phyloP scores from a whole-genome alignment of 2,329 filamentous ascomycete genomes.

The Fusarium metavorans region DNA sequence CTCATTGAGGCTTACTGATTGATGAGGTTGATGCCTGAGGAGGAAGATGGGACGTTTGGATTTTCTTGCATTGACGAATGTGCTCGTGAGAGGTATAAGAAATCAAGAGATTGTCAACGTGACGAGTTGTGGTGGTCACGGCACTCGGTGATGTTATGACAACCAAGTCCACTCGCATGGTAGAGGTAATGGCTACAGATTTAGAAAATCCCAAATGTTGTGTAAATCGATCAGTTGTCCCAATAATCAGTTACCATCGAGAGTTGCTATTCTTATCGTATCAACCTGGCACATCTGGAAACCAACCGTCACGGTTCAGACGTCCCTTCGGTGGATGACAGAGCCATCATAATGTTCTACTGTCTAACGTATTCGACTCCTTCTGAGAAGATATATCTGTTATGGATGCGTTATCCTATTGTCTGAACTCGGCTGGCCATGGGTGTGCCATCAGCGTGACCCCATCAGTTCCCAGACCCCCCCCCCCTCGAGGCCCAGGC shows the following conservation, averaged over 20 bases:
- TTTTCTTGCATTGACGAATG: not conserved
- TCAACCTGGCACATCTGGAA: not conserved
- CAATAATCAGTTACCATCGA: not conserved
- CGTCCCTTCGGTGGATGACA: not conserved
- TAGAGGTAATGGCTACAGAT: not conserved
- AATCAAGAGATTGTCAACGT: not conserved
- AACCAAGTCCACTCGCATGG: not conserved
- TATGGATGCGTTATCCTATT: not conserved
- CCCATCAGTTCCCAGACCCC: not conserved
- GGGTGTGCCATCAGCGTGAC: fast-evolving
- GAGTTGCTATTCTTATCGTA: not conserved
- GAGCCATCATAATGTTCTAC: not conserved
- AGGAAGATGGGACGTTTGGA: not conserved
- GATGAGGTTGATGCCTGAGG: not conserved
- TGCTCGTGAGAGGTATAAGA: not conserved
- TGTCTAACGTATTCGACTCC: no score
- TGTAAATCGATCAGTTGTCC: not conserved
- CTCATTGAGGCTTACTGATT: not conserved
- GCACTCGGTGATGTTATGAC: not conserved
- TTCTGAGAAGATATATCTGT: not conserved
- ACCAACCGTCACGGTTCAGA: not conserved
- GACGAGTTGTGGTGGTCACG: not conserved
- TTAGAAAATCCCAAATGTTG: not conserved
- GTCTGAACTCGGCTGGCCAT: not conserved
- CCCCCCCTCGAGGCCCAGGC: not conserved